Conservation (phyloP, 345 rosid genomes). For the Turritis glabra region DNA sequence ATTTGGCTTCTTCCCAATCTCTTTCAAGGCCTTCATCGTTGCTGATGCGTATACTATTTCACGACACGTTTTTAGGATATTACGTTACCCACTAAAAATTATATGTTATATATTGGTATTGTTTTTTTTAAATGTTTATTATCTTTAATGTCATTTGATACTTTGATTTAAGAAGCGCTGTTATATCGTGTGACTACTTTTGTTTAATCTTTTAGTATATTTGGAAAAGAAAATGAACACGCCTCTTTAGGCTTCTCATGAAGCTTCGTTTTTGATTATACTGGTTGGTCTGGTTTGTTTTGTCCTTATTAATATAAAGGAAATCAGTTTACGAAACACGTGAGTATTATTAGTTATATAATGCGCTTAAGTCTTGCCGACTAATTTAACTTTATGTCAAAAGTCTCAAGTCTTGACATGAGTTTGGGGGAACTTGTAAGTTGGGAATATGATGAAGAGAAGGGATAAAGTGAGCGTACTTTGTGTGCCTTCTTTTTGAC, state of each 20-base stretch:
- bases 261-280: conserved; percentile 3
- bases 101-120: not conserved
- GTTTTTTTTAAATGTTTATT: not conserved
- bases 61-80: conserved; percentile 5
- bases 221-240: conserved; percentile 3
- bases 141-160: conserved; percentile 9
- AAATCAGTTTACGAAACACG: conserved; percentile 15
- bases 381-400: not conserved
- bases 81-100: not conserved
- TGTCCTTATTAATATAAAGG: not conserved
- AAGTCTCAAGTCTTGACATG: not conserved
- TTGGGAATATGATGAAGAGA: not conserved
- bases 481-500: conserved; percentile 7
- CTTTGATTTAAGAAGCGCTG: not conserved
- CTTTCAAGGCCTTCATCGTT: not conserved
- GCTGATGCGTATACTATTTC: not conserved
- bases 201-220: not conserved
- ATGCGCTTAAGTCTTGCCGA: conserved; percentile 9
- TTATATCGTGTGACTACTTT: not conserved
- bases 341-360: conserved; percentile 3
- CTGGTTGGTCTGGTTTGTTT: not conserved
- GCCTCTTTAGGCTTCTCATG: conserved; percentile 1
- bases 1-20: conserved; percentile 23
- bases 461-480: not conserved
- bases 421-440: conserved; percentile 9